Evolutionary conservation across 2,329 filamentous ascomycete species (phyloP).

Genomic region (Nemania sp.): DNA sequence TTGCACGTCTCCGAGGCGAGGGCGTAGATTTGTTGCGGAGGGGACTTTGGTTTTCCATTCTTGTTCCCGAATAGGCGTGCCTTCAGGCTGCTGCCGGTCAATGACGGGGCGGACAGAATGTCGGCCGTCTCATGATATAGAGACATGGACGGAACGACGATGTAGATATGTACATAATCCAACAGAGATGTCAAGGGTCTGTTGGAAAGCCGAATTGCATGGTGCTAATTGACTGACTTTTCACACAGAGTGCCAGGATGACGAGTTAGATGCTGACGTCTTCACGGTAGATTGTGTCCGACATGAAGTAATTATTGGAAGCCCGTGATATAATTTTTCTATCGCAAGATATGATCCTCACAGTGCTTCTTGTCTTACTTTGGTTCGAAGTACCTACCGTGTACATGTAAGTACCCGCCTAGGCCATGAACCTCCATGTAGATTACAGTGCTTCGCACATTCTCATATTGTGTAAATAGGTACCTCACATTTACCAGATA

Average conservation of each 20-base stretch:
- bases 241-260: background rate
- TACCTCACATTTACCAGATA: too few relatives aligned
- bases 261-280: background rate
- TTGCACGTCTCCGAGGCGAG: conserved; percentile 85
- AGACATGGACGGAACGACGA: conserved; percentile 66
- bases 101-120: conserved; percentile 66
- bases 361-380: too few relatives aligned
- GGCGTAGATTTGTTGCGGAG: conserved; percentile 83
- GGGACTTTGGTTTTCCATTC: conserved; percentile 72
- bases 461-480: too few relatives aligned
- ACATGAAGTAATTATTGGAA: background rate
- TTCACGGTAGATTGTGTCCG: background rate
- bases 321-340: too few relatives aligned
- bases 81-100: conserved; percentile 82
- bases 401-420: too few relatives aligned
- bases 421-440: too few relatives aligned
- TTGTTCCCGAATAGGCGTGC: conserved; percentile 73
- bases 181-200: background rate
- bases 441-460: too few relatives aligned
- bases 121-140: conserved; percentile 91
- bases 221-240: background rate
- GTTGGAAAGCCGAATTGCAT: conserved; percentile 1
- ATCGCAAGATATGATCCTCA: too few relatives aligned
- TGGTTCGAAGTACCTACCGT: too few relatives aligned
- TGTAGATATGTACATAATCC: conserved; percentile 18